Evolutionary conservation across 2,329 filamentous ascomycete species (phyloP).

Genomic region (Fusarium sp.): DNA sequence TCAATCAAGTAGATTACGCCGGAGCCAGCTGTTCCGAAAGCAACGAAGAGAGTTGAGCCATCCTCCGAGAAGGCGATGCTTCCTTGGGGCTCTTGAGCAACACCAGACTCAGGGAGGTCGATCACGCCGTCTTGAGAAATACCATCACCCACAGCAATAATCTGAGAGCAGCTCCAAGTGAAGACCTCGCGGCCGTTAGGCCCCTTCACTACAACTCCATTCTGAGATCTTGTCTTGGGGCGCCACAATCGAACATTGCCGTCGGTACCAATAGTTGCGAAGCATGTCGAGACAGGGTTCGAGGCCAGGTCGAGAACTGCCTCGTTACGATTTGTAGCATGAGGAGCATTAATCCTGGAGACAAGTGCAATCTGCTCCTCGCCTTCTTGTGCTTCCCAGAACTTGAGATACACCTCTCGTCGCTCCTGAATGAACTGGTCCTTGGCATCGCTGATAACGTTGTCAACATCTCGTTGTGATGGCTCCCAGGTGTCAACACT

Average conservation of each 20-base stretch:
- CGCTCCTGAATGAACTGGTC: slow-evolving; percentile 60
- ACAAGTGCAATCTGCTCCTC: slow-evolving; percentile 75
- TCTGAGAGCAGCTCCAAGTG: slow-evolving; percentile 77
- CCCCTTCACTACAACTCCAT: slow-evolving; percentile 72
- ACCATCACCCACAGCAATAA: slow-evolving; percentile 62
- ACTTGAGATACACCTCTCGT: slow-evolving; percentile 85
- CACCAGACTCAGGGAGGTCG: slow-evolving; percentile 39
- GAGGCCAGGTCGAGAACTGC: slow-evolving; percentile 77
- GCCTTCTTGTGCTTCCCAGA: slow-evolving; percentile 77
- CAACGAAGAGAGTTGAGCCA: slow-evolving; percentile 81
- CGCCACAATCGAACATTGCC: slow-evolving; percentile 82
- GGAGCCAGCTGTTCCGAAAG: slow-evolving; percentile 62
- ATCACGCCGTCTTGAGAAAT: slow-evolving; percentile 54
- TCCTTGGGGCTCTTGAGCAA: slow-evolving; percentile 60
- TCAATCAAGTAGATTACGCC: slow-evolving; percentile 81
- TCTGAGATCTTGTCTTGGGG: slow-evolving; percentile 73
- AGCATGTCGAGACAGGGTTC: slow-evolving; percentile 74
- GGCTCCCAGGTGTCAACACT: slow-evolving; percentile 93
- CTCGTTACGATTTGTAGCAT: slow-evolving; percentile 66
- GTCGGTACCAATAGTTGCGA: slow-evolving; percentile 88
- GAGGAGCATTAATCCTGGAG: slow-evolving; percentile 84
- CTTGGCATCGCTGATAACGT: slow-evolving; percentile 46
- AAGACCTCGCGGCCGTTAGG: slow-evolving; percentile 67
- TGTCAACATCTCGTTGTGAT: slow-evolving; percentile 71
- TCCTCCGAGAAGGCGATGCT: slow-evolving; percentile 83